Base-by-base conservation (phyloP, 129 eudicot species). In the Flaveria linearis region DNA sequence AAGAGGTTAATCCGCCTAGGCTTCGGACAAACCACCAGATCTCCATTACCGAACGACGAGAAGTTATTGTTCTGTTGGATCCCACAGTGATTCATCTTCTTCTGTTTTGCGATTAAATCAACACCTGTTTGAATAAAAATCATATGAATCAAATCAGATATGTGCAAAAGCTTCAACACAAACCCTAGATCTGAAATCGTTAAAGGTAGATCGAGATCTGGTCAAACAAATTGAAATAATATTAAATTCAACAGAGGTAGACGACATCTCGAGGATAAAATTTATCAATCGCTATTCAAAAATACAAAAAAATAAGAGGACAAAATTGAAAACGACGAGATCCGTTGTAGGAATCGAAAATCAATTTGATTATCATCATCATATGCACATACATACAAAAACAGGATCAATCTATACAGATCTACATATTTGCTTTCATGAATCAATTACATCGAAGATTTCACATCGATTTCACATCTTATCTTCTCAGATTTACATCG, bases 11-110 rank as follows among this genome's bases (percentile, higher is more conserved):
- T 49, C 46, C 97, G 84, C 52, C 97, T 84, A 3, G 97, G 97
- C 76, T 92, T 89, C 1, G 97, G 97, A 76, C 97, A 89, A 80
- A 89, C 91, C 79, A 92, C 86, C 16, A 85, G 70, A 16, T 78
- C 83, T 64, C 80, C 82, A 22, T 85, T 83, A 1, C 72, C 70
- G 10, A 82, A 25, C n/a, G 82, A 82, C 20, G 86, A 82, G 58
- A 75, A 81, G 84, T 74, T 73, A 33, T 81, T 50, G 76, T 74
- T 85, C 78, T 90, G 90, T 78, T 88, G 92, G 66, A 87, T 82
- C 11, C 86, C 88, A 80, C 88, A 85, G 84, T 82, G 88, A 71
- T 85, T 86, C 91, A 89, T 86, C 36, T 82, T 78, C 17, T 47
- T 61, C 12, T 10, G 75, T 47, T 49, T 30, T 68, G 28, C 7